phyloP scores from a whole-genome alignment of 768 basidiomycete species.

The Russula foetens region DNA sequence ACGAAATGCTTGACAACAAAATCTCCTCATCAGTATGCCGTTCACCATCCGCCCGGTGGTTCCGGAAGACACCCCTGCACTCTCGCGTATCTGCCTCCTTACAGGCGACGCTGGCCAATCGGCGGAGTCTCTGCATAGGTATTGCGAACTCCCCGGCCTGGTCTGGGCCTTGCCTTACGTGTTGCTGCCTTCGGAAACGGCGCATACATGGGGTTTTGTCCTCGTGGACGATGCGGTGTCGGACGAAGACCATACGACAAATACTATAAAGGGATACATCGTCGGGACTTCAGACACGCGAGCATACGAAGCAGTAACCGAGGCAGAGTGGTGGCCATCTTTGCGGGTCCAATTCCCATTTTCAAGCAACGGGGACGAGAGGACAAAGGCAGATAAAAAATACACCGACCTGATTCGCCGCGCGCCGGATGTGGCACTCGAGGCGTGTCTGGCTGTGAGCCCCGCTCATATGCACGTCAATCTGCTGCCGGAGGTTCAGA shows the following conservation, averaged over 20 bases:
- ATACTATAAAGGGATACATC: slow-evolving; percentile 61
- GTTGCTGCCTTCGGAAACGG: slow-evolving; percentile 37
- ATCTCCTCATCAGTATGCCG: neutral
- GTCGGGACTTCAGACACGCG: slow-evolving; percentile 62
- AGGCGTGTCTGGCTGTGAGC: slow-evolving; percentile 53
- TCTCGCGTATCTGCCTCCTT: slow-evolving; percentile 67
- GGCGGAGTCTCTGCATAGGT: slow-evolving; percentile 53
- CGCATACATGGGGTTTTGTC: slow-evolving; percentile 62
- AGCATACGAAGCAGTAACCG: slow-evolving; percentile 47
- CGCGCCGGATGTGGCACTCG: slow-evolving; percentile 33
- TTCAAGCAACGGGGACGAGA: slow-evolving; percentile 7
- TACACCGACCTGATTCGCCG: slow-evolving; percentile 32
- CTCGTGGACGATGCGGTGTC: slow-evolving; percentile 40
- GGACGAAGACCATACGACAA: slow-evolving; percentile 25
- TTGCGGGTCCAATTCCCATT: slow-evolving; percentile 49
- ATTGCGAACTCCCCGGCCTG: slow-evolving; percentile 58
- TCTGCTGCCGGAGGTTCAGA: slow-evolving; percentile 57
- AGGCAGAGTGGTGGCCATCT: slow-evolving; percentile 57
- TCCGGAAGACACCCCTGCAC: slow-evolving; percentile 42
- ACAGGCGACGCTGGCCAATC: slow-evolving; percentile 66
- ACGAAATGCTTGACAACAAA: neutral
- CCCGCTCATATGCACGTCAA: slow-evolving; percentile 73
- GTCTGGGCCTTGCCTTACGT: slow-evolving; percentile 73
- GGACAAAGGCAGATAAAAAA: slow-evolving; percentile 33
- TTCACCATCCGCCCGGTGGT: slow-evolving; percentile 47